Percentiles rank a stretch among this genome's conserved stretches.
Evolutionary conservation across 169 alveolate species (phyloP).

Genomic region (Pseudocohnilembus persalinus): DNA sequence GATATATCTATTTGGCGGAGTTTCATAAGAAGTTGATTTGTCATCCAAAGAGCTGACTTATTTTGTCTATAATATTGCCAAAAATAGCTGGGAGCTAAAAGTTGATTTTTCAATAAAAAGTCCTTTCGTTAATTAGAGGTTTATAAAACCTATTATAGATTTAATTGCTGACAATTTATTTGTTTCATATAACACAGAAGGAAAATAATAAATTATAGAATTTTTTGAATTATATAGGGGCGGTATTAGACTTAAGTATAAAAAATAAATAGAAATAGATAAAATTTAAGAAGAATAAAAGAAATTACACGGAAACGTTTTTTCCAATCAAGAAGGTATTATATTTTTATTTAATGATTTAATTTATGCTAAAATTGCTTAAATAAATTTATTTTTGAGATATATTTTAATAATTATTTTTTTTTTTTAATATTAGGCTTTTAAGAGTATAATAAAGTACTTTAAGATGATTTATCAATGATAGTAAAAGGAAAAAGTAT

Average conservation of each 20-base stretch:
- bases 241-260: slow-evolving; percentile 39
- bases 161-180: slow-evolving; percentile 26
- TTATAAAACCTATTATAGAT: slow-evolving; percentile 35
- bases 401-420: too few relatives aligned
- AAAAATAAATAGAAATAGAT: slow-evolving; percentile 19
- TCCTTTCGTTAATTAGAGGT: slow-evolving; percentile 39
- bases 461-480: slow-evolving; percentile 44
- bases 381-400: too few relatives aligned
- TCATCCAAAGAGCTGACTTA: slow-evolving; percentile 19
- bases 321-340: background rate
- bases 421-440: background rate
- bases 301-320: too few relatives aligned
- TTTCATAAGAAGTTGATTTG: slow-evolving; percentile 40
- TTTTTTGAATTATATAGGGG: slow-evolving; percentile 37
- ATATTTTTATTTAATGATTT: slow-evolving; percentile 9
- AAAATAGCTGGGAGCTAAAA: slow-evolving; percentile 39
- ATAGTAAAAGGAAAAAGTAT: slow-evolving; percentile 26
- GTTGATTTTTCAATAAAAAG: slow-evolving; percentile 40
- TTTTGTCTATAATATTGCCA: slow-evolving; percentile 30
- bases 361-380: too few relatives aligned
- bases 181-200: slow-evolving; percentile 19
- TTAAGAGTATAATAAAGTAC: slow-evolving; percentile 28
- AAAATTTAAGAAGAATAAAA: background rate
- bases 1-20: slow-evolving; percentile 45
- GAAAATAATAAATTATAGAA: slow-evolving; percentile 7